phyloP scores from a whole-genome alignment of 1,284 basidiomycete species.

The Retiboletus flavoniger region DNA sequence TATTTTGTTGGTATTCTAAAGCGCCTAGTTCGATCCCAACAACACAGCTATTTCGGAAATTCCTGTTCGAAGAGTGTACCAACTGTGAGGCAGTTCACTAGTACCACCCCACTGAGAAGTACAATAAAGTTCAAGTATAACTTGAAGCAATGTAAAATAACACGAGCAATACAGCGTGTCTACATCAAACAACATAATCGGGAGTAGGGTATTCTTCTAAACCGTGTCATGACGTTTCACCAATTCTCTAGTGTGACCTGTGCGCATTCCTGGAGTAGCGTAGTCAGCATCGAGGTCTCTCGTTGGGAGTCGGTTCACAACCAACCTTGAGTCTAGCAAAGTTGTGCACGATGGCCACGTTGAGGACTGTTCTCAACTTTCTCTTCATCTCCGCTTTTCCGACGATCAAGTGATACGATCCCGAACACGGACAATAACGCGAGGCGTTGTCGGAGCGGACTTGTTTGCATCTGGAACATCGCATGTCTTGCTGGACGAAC shows the following conservation, averaged over 20 bases:
- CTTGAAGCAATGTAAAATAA: too few species aligned
- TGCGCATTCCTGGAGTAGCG: conserved; percentile 49
- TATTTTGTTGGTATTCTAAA: too few species aligned
- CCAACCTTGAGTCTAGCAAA: conserved; percentile 64
- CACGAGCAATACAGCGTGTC: conserved; percentile 11
- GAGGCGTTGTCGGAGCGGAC: conserved; percentile 86
- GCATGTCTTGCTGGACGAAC: conserved; percentile 87
- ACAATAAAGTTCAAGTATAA: too few species aligned
- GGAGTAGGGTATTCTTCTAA: neutral
- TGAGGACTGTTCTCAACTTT: conserved; percentile 76
- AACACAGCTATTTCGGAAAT: too few species aligned
- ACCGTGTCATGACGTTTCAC: conserved; percentile 25
- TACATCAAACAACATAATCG: neutral
- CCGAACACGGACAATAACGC: conserved; percentile 86
- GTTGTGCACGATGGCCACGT: conserved; percentile 74
- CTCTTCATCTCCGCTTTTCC: conserved; percentile 69
- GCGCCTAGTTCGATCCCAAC: too few species aligned
- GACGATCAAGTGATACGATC: conserved; percentile 70
- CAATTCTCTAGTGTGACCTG: conserved; percentile 48
- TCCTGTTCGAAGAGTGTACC: too few species aligned
- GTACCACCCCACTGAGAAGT: too few species aligned
- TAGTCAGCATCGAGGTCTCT: conserved; percentile 8
- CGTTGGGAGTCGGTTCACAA: neutral
- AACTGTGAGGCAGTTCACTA: too few species aligned
- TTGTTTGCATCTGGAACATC: conserved; percentile 86